Base-by-base conservation (phyloP, 441 rosid genomes). In the Jatropha multifida region DNA sequence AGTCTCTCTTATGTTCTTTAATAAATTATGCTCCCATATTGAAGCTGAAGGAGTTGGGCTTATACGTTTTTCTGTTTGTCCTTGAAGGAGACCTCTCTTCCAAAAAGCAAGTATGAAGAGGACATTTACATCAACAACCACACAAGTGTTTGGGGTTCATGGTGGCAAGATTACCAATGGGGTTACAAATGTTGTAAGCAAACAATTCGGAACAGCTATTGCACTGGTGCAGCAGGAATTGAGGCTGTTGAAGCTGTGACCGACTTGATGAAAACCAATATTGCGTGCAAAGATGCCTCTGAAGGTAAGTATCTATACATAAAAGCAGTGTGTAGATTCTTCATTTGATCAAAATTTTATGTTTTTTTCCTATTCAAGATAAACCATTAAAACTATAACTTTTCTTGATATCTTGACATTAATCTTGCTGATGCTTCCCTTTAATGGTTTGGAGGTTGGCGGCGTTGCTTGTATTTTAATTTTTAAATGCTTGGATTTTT, bases 141-240 rank as follows among this genome's bases (percentile, higher is more conserved):
- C 80, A 83, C 88, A 7, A 77, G 78, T 26, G 92, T 87, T 27
- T 89, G 92, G 90, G 90, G 92, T 23, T 89, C 92, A 66, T 89
- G 89, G 89, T 89, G 90, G 89, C 86, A 80, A 75, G 92, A 89
- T 78, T 85, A 85, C 71, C 89, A 83, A 26, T 89, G 93, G 93
- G 93, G 90, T 4, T 86, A 87, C 65, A 89, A 85, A 79, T 87
- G 89, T 81, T 89, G 90, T 75, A 78, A 77, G 71, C 93, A 89
- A 80, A 77, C 72, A 4, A 86, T 89, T 61, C 76, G 84, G 42
- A 87, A 87, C 85, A 89, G 90, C 79, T 89, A 87, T 37, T 87
- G 93, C 81, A 89, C 90, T 0, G 93, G 90, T 14, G 77, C 86
- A 61, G 88, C 93, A 8, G 88, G 92, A 71, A 87, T 89, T 66